Evolutionary conservation across 768 basidiomycete species (phyloP), one percentile per base, ranked within the genome.

Genomic region (Dioszegia hungarica): DNA sequence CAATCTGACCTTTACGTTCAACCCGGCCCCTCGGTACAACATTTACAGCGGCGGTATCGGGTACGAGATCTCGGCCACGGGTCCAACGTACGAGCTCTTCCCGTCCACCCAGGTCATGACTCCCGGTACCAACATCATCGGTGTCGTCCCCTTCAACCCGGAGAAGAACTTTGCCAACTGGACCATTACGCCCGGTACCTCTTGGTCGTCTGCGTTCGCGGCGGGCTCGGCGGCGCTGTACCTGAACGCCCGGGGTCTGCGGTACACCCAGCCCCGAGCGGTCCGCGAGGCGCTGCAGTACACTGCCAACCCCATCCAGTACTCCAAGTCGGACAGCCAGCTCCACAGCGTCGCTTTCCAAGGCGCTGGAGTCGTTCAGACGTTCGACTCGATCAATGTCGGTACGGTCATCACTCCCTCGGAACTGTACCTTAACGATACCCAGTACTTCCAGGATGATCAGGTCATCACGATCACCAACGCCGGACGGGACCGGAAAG

Each of bases 351-450:
- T 72, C 34, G 72, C 73, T 41, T 58, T 59, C 12, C 65, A 67
- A 37, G 76, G 76, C 25, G 59, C 68, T 1, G 76, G 76, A 24
- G 40, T 59, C 17, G 76, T 86, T 52, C 78, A 86, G 56, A 82
- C 83, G 12, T 83, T 80, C 69, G 79, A 81, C 53, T 85, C 85
- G 0, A 77, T 86, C 43, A 79, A 81, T 49, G 75, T 81, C 4
- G 80, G 78, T 0, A 81, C 83, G 3, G 67, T 82, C 36, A 73
- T 86, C 25, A 79, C 81, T 4, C 84, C 84, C 5, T 79, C 80
- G 14, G 81, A 85, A 64, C 75, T 86, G n/a, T 62, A 82, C 34
- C 73, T 85, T 37, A 87, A 87, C 60, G 85, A 86, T 67, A 86
- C 85, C 3, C 79, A 81, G 8, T 77, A 84, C 66, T 82, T 83